These are phyloP conservation scores for Ustilago lituana DNA, from an alignment of 1,284 basidiomycete genomes.

Conservation along the genomic window DNA sequence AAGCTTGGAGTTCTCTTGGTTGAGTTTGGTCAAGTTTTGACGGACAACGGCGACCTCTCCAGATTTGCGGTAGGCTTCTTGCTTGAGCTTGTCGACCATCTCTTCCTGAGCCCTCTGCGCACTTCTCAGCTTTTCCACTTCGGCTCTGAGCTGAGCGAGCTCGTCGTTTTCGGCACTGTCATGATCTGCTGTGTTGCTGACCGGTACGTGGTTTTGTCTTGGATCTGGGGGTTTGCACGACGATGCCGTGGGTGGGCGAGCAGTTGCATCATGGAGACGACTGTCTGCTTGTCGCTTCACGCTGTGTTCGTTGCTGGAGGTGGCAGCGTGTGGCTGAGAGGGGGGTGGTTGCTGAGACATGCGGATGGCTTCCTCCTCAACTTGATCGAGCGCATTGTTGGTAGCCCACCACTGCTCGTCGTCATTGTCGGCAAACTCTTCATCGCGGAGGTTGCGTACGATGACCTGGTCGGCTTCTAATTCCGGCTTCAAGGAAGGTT, in stretches of 20 bases:
- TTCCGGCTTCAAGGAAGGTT: not conserved
- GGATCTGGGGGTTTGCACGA: conserved; percentile 18
- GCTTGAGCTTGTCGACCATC: conserved; percentile 38
- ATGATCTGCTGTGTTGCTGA: not conserved
- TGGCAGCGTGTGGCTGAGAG: conserved; percentile 10
- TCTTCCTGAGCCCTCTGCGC: conserved; percentile 47
- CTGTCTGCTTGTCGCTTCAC: not conserved
- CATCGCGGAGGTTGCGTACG: conserved; percentile 32
- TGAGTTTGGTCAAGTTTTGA: conserved; percentile 50
- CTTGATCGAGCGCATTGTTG: conserved; percentile 41
- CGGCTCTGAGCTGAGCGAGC: conserved; percentile 28
- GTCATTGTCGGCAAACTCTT: conserved; percentile 36
- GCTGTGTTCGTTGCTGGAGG: not conserved
- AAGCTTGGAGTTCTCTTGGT: conserved; percentile 47
- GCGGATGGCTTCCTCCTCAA: conserved; percentile 46
- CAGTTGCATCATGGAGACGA: not conserved
- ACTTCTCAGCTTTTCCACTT: conserved; percentile 30
- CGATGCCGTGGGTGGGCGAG: not conserved
- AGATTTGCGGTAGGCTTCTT: conserved; percentile 47
- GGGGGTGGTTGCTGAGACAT: conserved; percentile 43
- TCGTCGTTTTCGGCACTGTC: conserved; percentile 1
- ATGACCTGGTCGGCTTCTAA: conserved; percentile 40
- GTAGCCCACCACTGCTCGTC: conserved; percentile 45
- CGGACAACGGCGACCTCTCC: conserved; percentile 58
- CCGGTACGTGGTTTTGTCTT: not conserved